Conservation (phyloP, 2,329 filamentous ascomycete species). For the Cryphonectria naterciae region DNA sequence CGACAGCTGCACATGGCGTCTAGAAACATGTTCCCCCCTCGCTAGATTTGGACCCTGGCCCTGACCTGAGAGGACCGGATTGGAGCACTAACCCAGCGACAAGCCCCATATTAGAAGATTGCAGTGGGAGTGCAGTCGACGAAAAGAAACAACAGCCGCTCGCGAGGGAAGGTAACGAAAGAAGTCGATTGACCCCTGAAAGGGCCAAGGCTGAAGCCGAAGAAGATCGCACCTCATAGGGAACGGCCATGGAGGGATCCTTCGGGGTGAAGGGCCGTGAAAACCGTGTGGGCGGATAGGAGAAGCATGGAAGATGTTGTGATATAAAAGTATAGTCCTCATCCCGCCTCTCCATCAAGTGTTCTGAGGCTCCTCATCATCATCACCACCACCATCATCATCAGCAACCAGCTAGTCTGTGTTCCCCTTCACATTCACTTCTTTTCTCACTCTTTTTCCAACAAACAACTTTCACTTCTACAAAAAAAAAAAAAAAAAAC, state of each 20-base stretch:
- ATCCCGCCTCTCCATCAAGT: conserved; percentile 1
- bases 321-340: conserved; percentile 23
- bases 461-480: conserved; percentile 25
- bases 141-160: conserved; percentile 8
- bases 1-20: conserved; percentile 25
- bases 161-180: neutral
- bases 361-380: conserved; percentile 19
- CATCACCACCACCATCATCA: conserved; percentile 22
- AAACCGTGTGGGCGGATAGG: neutral
- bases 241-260: neutral
- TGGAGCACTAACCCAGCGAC: conserved; percentile 9
- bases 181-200: conserved; percentile 7
- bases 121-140: conserved; percentile 21
- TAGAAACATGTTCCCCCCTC: conserved; percentile 17
- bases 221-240: neutral
- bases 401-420: conserved; percentile 19
- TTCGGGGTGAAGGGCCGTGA: conserved; percentile 2
- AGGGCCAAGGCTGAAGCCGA: neutral
- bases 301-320: neutral
- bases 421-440: conserved; percentile 24
- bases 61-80: neutral
- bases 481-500: neutral
- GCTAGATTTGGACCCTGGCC: neutral
- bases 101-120: conserved; percentile 24
- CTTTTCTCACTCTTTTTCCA: conserved; percentile 16